Percentiles rank a stretch among this genome's conserved stretches.
Evolutionary conservation across 2,329 filamentous ascomycete genomes (phyloP).

Genomic region (Dothistroma septosporum): DNA sequence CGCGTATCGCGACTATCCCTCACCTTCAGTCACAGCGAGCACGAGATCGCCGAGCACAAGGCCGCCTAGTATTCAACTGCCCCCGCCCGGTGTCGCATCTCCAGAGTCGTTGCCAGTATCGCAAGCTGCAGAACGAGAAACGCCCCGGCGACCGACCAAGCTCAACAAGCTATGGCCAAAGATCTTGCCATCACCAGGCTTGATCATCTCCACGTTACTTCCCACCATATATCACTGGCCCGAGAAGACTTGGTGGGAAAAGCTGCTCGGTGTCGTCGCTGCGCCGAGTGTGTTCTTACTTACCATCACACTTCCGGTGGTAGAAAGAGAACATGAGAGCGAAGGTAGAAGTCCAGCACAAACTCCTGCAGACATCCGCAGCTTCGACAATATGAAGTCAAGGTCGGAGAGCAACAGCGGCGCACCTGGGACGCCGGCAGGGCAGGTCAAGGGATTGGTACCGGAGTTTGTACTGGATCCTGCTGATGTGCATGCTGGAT

Average conservation of each 20-base stretch:
- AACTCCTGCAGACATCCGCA: slow-evolving; percentile 14
- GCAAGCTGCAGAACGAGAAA: slow-evolving; percentile 25
- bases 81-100: slow-evolving; percentile 35
- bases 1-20: slow-evolving; percentile 51
- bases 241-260: slow-evolving; percentile 80
- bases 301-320: slow-evolving; percentile 85
- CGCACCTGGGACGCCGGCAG: slow-evolving; percentile 10
- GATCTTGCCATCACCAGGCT: slow-evolving; percentile 66
- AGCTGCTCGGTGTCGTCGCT: slow-evolving; percentile 73
- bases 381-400: slow-evolving; percentile 15
- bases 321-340: slow-evolving; percentile 61
- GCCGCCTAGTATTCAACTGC: slow-evolving; percentile 55
- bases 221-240: slow-evolving; percentile 80
- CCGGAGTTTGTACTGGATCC: slow-evolving; percentile 15
- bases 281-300: slow-evolving; percentile 88
- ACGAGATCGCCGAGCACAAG: slow-evolving; percentile 27
- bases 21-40: slow-evolving; percentile 40
- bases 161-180: slow-evolving; percentile 71
- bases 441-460: slow-evolving; percentile 14
- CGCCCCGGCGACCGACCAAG: slow-evolving; percentile 25
- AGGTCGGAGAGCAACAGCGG: slow-evolving; percentile 16
- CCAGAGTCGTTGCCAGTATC: slow-evolving; percentile 36
- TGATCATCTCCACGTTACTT: slow-evolving; percentile 71
- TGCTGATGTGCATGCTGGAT: slow-evolving; percentile 13
- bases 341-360: neutral